Evolutionary conservation across 1,284 basidiomycete genomes (phyloP).

Genomic region (Grifola frondosa): DNA sequence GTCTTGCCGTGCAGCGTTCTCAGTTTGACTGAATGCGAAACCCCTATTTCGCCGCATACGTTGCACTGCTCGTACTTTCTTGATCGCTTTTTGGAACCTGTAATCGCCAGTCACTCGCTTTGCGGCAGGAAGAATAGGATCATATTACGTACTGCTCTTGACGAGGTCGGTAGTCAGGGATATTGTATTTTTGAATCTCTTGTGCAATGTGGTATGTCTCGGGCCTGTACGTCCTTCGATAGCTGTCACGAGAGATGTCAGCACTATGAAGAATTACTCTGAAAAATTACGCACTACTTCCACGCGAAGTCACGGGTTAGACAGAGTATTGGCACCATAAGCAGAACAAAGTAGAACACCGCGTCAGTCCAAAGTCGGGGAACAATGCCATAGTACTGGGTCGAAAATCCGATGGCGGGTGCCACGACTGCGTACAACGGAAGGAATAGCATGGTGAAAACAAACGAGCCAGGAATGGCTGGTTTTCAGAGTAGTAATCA

Average conservation of each 20-base stretch:
- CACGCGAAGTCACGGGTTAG: slow-evolving; percentile 90
- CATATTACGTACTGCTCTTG: slow-evolving; percentile 83
- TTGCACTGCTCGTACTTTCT: slow-evolving; percentile 95
- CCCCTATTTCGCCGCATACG: slow-evolving; percentile 92
- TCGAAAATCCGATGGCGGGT: slow-evolving; percentile 86
- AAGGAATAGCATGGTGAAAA: slow-evolving; percentile 92
- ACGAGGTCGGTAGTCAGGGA: slow-evolving; percentile 94
- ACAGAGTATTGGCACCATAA: slow-evolving; percentile 88
- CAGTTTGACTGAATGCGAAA: slow-evolving; percentile 96
- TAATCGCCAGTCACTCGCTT: not conserved
- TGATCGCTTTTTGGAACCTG: slow-evolving; percentile 96
- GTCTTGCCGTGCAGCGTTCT: slow-evolving; percentile 79
- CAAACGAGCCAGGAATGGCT: slow-evolving; percentile 95
- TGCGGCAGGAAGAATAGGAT: not conserved
- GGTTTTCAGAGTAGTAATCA: slow-evolving; percentile 15
- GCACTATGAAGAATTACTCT: not conserved
- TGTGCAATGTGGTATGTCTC: slow-evolving; percentile 96
- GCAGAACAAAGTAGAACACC: slow-evolving; percentile 87
- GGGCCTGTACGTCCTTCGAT: slow-evolving; percentile 88
- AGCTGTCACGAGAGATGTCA: slow-evolving; percentile 48
- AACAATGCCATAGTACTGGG: slow-evolving; percentile 88
- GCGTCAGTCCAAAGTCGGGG: slow-evolving; percentile 84
- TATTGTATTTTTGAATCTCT: slow-evolving; percentile 96
- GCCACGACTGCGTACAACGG: slow-evolving; percentile 90
- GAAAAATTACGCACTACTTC: slow-evolving; percentile 76